Conservation (phyloP, 2,329 filamentous ascomycete genomes). For the Aschersonia sp. region DNA sequence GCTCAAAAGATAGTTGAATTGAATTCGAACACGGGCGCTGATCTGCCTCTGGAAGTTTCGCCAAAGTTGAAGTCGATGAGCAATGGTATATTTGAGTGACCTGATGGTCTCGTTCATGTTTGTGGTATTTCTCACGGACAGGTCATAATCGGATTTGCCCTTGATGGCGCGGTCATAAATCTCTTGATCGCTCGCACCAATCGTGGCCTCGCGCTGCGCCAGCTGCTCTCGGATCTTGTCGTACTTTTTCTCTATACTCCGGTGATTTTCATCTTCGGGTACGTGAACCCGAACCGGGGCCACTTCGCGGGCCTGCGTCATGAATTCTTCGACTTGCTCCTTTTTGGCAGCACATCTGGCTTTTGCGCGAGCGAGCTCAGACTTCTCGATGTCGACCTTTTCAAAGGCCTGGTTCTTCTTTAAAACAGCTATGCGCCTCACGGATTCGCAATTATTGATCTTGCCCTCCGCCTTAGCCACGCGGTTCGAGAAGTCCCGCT, state of each 20-base stretch:
- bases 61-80: constrained; percentile 61
- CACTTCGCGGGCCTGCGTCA: constrained; percentile 35
- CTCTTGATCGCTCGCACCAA: constrained; percentile 51
- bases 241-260: constrained; percentile 39
- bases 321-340: constrained; percentile 37
- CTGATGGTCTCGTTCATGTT: constrained; percentile 26
- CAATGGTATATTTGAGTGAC: constrained; percentile 43
- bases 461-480: constrained; percentile 43
- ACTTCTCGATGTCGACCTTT: constrained; percentile 30
- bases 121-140: constrained; percentile 25
- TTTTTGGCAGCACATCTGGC: constrained; percentile 30
- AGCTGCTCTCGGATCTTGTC: constrained; percentile 43
- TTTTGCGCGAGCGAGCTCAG: constrained; percentile 29
- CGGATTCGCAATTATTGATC: constrained; percentile 29
- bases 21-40: constrained; percentile 68
- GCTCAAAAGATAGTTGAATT: constrained; percentile 77
- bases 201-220: constrained; percentile 35
- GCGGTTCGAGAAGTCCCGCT: constrained; percentile 26
- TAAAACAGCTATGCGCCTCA: constrained; percentile 36
- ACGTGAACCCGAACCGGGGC: constrained; percentile 44
- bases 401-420: constrained; percentile 49
- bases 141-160: constrained; percentile 25
- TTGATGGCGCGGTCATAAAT: constrained; percentile 37
- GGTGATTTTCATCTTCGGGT: constrained; percentile 46
- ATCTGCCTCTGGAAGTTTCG: constrained; percentile 70